Base-by-base conservation (phyloP, 441 rosid species). In the Gossypium davidsonii region DNA sequence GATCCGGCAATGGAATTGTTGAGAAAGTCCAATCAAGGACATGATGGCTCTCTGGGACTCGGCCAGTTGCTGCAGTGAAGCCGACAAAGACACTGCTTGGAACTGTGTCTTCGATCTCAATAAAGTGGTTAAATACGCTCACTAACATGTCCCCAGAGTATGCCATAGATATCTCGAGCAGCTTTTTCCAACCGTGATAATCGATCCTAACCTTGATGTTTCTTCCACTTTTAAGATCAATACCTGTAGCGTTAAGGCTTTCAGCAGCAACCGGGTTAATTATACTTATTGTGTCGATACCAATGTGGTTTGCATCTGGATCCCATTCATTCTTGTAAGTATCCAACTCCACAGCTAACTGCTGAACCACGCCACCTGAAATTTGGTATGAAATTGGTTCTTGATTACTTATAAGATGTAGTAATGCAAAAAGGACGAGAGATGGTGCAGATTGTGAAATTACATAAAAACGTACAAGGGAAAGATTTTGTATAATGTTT, bases 261-360 rank as follows among this genome's bases (percentile, higher is more conserved):
- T 58, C 8, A 15, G 73, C 63, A 39, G 55, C 57, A 23, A 79
- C 48, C 0, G 83, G 75, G 37, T 17, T 34, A 37, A 51, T 58
- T 53, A 78, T 78, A 48, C 78, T 78, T 26, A 65, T 78, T 23
- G 83, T 75, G 67, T 71, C 83, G 21, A 84, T 68, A 14, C 81
- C 84, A 2, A 79, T n/a, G 3, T 77, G 85, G 69, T 84, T 84
- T 3, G 15, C 80, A 11, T 85, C 79, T 3, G 73, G 76, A 77
- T 80, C 84, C 20, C 78, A 82, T 42, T 80, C 82, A 12, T 82
- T 84, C 76, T 61, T 74, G 72, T 77, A 82, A 18, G 88, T 79
- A 78, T 85, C 84, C 6, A 82, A 52, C 79, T 80, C 85, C 39
- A 82, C 76, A 1, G 81, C 88, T 71, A 80, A 34, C 56, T 82